These are phyloP conservation scores for Penicillium sp. DNA, from an alignment of 2,329 filamentous ascomycete genomes.

Conservation along the genomic window DNA sequence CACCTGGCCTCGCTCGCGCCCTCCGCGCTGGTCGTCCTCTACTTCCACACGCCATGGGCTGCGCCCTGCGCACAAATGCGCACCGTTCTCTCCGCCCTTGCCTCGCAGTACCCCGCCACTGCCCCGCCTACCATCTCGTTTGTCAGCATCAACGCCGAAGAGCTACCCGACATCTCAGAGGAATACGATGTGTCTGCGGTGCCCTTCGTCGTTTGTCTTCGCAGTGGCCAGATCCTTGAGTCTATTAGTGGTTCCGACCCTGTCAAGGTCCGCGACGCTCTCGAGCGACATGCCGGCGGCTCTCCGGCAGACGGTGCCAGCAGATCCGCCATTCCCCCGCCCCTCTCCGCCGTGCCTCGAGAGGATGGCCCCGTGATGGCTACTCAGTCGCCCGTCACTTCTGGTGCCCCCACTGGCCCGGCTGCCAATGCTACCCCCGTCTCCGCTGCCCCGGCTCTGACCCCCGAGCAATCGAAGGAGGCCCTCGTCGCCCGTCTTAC, in stretches of 20 bases:
- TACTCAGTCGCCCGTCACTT: constrained; percentile 28
- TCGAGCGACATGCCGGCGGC: constrained; percentile 73
- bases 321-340: constrained; percentile 39
- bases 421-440: constrained; percentile 25
- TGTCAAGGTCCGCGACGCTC: constrained; percentile 75
- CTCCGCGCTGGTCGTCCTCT: constrained; percentile 75
- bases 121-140: constrained; percentile 70
- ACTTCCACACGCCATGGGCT: constrained; percentile 96
- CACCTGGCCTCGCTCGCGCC: constrained; percentile 65
- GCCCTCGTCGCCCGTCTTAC: constrained; percentile 77
- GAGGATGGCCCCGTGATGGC: constrained; percentile 32
- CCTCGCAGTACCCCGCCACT: constrained; percentile 74
- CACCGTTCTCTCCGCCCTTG: constrained; percentile 79
- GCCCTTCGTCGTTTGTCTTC: constrained; percentile 80
- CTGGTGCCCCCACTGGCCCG: constrained; percentile 22
- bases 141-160: constrained; percentile 90
- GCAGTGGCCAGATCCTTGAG: constrained; percentile 72
- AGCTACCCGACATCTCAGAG: constrained; percentile 87
- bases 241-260: constrained; percentile 88
- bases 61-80: constrained; percentile 94
- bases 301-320: constrained; percentile 21
- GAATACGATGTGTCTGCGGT: constrained; percentile 92
- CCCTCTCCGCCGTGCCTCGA: constrained; percentile 41
- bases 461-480: constrained; percentile 67
- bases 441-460: constrained; percentile 23